Conservation (phyloP, 2,329 filamentous ascomycete genomes). For the Aureobasidium vineae region DNA sequence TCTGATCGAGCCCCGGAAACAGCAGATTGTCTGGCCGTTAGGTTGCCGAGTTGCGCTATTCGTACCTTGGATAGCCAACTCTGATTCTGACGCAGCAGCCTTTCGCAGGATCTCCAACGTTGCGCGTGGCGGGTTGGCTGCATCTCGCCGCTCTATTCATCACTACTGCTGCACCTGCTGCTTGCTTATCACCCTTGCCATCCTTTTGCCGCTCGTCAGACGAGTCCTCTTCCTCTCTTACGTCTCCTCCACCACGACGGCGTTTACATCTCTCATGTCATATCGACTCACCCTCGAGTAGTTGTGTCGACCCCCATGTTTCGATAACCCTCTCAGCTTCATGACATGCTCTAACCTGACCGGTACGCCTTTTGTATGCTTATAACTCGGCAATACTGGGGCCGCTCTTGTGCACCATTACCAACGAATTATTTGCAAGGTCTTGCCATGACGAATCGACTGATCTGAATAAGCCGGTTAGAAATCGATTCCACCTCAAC, state of each 20-base stretch:
- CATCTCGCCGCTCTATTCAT: slow-evolving; percentile 23
- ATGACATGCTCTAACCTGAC: slow-evolving; percentile 20
- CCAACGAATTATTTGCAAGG: slow-evolving; percentile 17
- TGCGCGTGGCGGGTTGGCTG: slow-evolving; percentile 17
- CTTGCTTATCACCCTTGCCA: slow-evolving; percentile 23
- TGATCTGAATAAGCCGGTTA: slow-evolving; percentile 18
- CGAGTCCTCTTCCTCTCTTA: slow-evolving; percentile 9
- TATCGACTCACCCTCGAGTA: not conserved
- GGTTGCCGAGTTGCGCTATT: slow-evolving; percentile 17
- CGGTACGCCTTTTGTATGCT: slow-evolving; percentile 24
- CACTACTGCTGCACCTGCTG: slow-evolving; percentile 18
- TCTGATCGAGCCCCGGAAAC: slow-evolving; percentile 21
- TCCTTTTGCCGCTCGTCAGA: slow-evolving; percentile 20
- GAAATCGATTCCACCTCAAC: slow-evolving; percentile 10
- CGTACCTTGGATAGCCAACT: slow-evolving; percentile 10
- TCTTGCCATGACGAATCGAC: not conserved
- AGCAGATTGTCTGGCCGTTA: slow-evolving; percentile 18
- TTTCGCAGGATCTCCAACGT: slow-evolving; percentile 21
- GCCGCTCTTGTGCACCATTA: slow-evolving; percentile 22
- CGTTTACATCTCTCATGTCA: not conserved
- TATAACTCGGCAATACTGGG: slow-evolving; percentile 21
- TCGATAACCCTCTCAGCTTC: not conserved
- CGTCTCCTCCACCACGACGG: slow-evolving; percentile 17
- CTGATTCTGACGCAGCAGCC: slow-evolving; percentile 6
- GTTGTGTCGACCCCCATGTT: not conserved